Base-by-base conservation (phyloP, 2,329 filamentous ascomycete genomes). In the Clarireedia monteithiana region DNA sequence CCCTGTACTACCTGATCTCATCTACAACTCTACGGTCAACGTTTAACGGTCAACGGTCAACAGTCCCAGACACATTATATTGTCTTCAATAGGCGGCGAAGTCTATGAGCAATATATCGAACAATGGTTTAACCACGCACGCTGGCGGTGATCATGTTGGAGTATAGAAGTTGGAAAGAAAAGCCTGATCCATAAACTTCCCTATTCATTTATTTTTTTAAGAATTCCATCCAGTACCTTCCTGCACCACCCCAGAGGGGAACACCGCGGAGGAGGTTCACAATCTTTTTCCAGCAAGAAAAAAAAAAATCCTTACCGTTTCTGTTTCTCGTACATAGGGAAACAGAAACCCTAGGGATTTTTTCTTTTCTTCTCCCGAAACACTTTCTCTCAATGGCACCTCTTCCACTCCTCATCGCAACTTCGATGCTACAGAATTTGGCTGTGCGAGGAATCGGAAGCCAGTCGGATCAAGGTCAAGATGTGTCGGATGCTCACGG, bases 371-470 rank as follows among this genome's bases (percentile, higher is more conserved):
- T 38, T 38, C 15, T 38, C 7, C 4, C 39, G 15, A 17, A 40
- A n/a, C 44, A 15, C 20, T 24, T 36, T 34, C 24, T 50, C 34
- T 52, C 27, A 49, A 66, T 66, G 64, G 60, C 63, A 24, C 63
- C 64, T 4, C 57, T 63, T 36, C 59, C 60, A 30, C 52, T 54
- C n/a, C 55, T 56, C 38, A 44, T 59, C 47, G 55, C 55, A 34
- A 48, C 51, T 42, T 44, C 57, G 50, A 52, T 62, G 56, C 55
- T 45, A 24, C 36, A 47, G n/a, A 24, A 45, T 48, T 53, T 30
- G 27, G 27, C 55, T 6, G 15, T 26, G 44, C 39, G 59, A 60
- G 5, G 38, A 14, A 49, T 50, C 48, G 55, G 52, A 20, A 64
- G 60, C 48, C 54, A 47, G 23, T 58, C 60, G 6, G 23, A 24